phyloP scores from a whole-genome alignment of 352 stramenopile species.

The Discostella stelligera region DNA sequence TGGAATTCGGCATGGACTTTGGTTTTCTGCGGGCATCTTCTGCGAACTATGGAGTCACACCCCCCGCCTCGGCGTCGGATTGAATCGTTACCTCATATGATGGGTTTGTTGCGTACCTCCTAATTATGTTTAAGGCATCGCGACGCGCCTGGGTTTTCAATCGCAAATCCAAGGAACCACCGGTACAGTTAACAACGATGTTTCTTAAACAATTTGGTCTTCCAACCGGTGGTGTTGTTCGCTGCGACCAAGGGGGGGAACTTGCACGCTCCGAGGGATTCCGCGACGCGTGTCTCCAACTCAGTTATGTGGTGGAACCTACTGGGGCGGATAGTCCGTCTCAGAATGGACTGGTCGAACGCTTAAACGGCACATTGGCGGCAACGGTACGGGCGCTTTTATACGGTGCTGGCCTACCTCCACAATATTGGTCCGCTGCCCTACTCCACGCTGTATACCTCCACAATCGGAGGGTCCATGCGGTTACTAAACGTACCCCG shows the following conservation, averaged over 20 bases:
- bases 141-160: neutral
- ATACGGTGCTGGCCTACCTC: neutral
- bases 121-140: neutral
- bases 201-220: neutral
- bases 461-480: neutral
- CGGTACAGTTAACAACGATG: neutral
- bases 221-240: neutral
- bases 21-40: too few relatives aligned
- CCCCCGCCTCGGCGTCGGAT: too few relatives aligned
- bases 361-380: neutral
- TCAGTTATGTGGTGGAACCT: neutral
- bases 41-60: too few relatives aligned
- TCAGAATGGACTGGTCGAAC: neutral
- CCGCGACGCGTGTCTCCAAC: neutral
- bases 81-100: too few relatives aligned
- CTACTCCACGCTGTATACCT: conserved; percentile 1
- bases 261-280: neutral
- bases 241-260: too few relatives aligned
- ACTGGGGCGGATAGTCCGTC: neutral
- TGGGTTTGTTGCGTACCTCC: neutral
- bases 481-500: neutral
- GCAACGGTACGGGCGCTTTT: neutral
- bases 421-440: conserved; percentile 1
- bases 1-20: too few relatives aligned
- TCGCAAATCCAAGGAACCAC: neutral